Base-by-base conservation (phyloP, 2,329 filamentous ascomycete genomes). In the Penicillium sumatraense region DNA sequence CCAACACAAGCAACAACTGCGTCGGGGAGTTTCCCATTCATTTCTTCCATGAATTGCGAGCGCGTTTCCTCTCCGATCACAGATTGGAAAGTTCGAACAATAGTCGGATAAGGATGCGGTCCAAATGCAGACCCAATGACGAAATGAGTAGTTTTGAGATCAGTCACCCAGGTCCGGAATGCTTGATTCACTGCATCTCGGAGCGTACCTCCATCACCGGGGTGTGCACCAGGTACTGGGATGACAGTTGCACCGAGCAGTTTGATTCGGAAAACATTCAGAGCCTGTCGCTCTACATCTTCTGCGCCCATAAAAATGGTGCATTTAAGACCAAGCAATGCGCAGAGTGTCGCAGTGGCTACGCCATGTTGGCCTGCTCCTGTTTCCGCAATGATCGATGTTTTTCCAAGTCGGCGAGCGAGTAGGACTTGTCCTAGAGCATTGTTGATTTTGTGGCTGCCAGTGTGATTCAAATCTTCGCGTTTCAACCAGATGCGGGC, bases 391-490 rank as follows among this genome's bases (percentile, higher is more conserved):
- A 98, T 97, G 67, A 98, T 97, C 72, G 91, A 89, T 1, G 88
- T 96, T 83, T 99, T 98, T 36, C 93, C 93, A 36, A 99, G 78
- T 56, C 91, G 83, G 64, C 84, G 84, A 0, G 95, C 95, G n/a
- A 99, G 79, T 8, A 99, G 83, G 45, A 96, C 86, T 74, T 98
- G 95, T 1, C 95, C 95, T 1, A 98, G 81, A 0, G 93, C 93
- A 67, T 98, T 98, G 81, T 98, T 98, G 81, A 98, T 97, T 83
- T 98, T 98, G 82, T 98, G 93, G 57, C 89, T 93, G 61, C 93
- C 95, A 5, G 93, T 97, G 71, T 97, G 93, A 76, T 98, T 98
- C 55, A 98, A 80, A 71, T 98, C 93, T 76, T 98, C 95, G 64
- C 95, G 86, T 83, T 98, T 98, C 59, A 99, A 80, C 88, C 93